Evolutionary conservation across 1,284 basidiomycete genomes (phyloP).

Genomic region (Sporisorium graminicola): DNA sequence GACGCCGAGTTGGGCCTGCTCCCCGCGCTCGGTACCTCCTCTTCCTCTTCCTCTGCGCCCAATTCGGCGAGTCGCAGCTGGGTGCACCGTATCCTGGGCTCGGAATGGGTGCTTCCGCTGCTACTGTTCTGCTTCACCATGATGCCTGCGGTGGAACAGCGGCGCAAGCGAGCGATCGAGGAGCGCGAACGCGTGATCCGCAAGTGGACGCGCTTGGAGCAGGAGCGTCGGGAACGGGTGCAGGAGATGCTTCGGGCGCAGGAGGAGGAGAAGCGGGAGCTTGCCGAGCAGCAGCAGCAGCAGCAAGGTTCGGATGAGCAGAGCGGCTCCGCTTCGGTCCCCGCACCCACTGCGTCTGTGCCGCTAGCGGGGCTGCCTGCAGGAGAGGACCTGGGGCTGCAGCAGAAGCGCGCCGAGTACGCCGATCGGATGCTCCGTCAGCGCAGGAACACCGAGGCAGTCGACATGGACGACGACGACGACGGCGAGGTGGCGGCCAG

Average conservation of each 20-base stretch:
- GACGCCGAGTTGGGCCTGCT: slow-evolving; percentile 50
- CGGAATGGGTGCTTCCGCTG: slow-evolving; percentile 31
- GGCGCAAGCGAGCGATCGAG: slow-evolving; percentile 50
- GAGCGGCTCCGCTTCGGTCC: not conserved
- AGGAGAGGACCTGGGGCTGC: slow-evolving; percentile 3
- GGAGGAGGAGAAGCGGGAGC: not conserved
- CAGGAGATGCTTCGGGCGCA: slow-evolving; percentile 7
- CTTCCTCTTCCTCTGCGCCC: no score
- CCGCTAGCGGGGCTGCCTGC: not conserved
- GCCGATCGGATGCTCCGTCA: slow-evolving; percentile 31
- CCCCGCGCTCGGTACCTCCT: not conserved
- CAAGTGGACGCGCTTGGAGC: slow-evolving; percentile 31
- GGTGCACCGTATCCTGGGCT: slow-evolving; percentile 1
- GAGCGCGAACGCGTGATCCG: slow-evolving; percentile 45
- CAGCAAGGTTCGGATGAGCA: not conserved
- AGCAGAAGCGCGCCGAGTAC: slow-evolving; percentile 28
- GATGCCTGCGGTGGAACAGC: slow-evolving; percentile 54
- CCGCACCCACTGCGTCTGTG: no score
- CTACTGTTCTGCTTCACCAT: slow-evolving; percentile 52
- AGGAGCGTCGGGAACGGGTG: slow-evolving; percentile 20
- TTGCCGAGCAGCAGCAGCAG: not conserved
- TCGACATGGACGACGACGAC: slow-evolving; percentile 27
- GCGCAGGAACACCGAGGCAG: slow-evolving; percentile 20
- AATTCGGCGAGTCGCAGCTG: not conserved
- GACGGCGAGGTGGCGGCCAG: slow-evolving; percentile 13